A percentile compares a stretch with the other conserved stretches of the same genome.
These are phyloP conservation scores for Williopsis jadinii DNA, from an alignment of 1,139 yeast species.

Conservation along the genomic window DNA sequence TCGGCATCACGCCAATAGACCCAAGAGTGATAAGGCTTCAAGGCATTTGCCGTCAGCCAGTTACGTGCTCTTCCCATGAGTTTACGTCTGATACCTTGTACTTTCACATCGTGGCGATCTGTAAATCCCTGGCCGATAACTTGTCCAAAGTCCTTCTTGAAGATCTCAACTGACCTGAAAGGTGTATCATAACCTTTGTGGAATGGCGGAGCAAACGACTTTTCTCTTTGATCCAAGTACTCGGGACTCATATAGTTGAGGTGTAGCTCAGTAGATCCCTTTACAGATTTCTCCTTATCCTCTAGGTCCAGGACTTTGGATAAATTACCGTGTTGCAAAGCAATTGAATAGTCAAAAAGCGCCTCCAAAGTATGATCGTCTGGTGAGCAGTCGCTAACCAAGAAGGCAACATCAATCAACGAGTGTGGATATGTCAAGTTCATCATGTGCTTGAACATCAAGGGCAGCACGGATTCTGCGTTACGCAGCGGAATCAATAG, in stretches of 20 bases:
- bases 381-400: constrained; percentile 72
- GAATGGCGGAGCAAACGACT: constrained; percentile 56
- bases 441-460: constrained; percentile 81
- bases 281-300: constrained; percentile 28
- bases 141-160: constrained; percentile 80
- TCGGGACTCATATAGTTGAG: constrained; percentile 62
- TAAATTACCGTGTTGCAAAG: constrained; percentile 65
- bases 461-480: constrained; percentile 72
- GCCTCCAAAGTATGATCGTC: constrained; percentile 64
- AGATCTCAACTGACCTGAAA: constrained; percentile 69
- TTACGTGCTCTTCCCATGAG: constrained; percentile 89
- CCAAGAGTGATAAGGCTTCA: constrained; percentile 86
- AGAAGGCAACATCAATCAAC: constrained; percentile 74
- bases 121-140: constrained; percentile 82
- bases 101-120: constrained; percentile 83
- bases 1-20: constrained; percentile 94
- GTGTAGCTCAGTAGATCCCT: constrained; percentile 56
- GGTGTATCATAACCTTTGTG: constrained; percentile 63
- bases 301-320: constrained; percentile 40
- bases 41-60: constrained; percentile 72
- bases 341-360: constrained; percentile 56
- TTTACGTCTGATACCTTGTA: constrained; percentile 82
- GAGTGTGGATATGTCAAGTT: constrained; percentile 80
- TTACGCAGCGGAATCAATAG: constrained; percentile 74
- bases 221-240: constrained; percentile 49